A percentile compares a stretch with the other conserved stretches of the same genome.
Conservation (phyloP, 495 filamentous ascomycete genomes). For the Penicillium canariense region DNA sequence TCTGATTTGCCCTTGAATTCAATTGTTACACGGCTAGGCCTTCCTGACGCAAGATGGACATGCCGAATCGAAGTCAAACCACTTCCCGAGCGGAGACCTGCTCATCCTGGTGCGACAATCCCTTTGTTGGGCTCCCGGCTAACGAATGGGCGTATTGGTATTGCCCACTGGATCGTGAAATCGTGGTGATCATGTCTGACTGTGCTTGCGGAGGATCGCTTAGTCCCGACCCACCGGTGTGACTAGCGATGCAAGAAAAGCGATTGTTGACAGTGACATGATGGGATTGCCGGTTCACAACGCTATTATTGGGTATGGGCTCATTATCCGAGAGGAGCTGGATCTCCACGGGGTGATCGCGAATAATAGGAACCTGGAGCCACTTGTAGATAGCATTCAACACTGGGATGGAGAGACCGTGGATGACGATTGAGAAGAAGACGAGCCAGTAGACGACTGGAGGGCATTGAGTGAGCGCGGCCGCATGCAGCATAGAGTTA, state of each 20-base stretch:
- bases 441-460: slow-evolving; percentile 58
- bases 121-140: slow-evolving; percentile 8
- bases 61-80: neutral
- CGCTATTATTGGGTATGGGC: slow-evolving; percentile 51
- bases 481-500: neutral
- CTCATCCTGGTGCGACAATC: slow-evolving; percentile 5
- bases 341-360: slow-evolving; percentile 52
- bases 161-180: neutral
- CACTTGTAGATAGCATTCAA: slow-evolving; percentile 47
- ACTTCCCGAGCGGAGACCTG: slow-evolving; percentile 2
- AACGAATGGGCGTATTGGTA: neutral
- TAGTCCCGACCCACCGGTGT: neutral
- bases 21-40: neutral
- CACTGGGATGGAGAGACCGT: slow-evolving; percentile 55
- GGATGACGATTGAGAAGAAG: slow-evolving; percentile 55
- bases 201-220: neutral
- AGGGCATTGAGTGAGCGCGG: neutral
- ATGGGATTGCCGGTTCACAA: slow-evolving; percentile 43
- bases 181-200: slow-evolving; percentile 1
- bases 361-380: slow-evolving; percentile 44
- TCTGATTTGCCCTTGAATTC: neutral
- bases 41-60: neutral
- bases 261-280: slow-evolving; percentile 52
- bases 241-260: slow-evolving; percentile 38
- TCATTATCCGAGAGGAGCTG: slow-evolving; percentile 48